These are phyloP conservation scores for Chenopodium suecicum DNA, from an alignment of 148 eudicot species.

Conservation along the genomic window DNA sequence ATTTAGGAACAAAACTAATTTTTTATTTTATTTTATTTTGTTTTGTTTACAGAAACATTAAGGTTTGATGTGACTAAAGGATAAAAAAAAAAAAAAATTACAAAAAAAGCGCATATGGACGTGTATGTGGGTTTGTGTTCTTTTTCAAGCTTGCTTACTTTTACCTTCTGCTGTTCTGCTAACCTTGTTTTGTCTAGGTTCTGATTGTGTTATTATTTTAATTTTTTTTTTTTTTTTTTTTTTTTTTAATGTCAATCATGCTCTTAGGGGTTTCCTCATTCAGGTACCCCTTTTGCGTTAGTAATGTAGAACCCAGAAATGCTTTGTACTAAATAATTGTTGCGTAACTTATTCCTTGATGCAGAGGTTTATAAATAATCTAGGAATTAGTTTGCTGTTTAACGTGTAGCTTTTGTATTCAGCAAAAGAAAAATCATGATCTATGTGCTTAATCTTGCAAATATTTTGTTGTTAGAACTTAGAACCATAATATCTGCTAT, in stretches of 20 bases:
- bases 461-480: neutral
- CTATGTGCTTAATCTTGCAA: neutral
- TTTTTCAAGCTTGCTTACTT: neutral
- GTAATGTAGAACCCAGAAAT: neutral
- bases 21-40: too few relatives aligned
- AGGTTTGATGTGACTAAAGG: too few relatives aligned
- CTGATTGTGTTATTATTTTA: neutral
- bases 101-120: too few relatives aligned
- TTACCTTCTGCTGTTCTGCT: neutral
- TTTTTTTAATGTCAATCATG: neutral
- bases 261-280: neutral
- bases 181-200: neutral
- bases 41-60: too few relatives aligned
- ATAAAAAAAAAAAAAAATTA: too few relatives aligned
- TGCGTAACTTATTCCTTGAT: neutral
- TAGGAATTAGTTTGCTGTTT: neutral
- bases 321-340: neutral
- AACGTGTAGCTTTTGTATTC: neutral
- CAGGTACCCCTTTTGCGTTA: neutral
- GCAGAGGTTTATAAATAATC: too few relatives aligned
- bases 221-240: too few relatives aligned
- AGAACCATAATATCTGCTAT: neutral
- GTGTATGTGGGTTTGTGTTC: too few relatives aligned
- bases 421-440: neutral
- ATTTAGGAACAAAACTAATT: neutral